Percentiles rank a stretch among this genome's conserved stretches.
These are phyloP conservation scores for Termitomyces sp. DNA, from an alignment of 768 basidiomycete species.

Conservation along the genomic window DNA sequence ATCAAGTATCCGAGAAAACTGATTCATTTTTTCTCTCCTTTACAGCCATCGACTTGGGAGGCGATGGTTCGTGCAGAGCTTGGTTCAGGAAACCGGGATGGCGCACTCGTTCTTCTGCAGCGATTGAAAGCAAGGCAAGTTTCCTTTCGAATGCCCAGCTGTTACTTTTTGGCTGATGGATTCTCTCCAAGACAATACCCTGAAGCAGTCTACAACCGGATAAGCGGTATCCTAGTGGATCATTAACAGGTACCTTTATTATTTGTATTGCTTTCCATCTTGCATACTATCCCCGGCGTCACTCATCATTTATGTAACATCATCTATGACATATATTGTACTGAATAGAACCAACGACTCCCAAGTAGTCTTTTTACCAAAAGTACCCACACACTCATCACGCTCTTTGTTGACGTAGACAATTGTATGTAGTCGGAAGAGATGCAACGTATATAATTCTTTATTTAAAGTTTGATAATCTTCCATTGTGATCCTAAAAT, in stretches of 20 bases:
- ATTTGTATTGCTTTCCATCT: slow-evolving; percentile 7
- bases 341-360: slow-evolving; percentile 9
- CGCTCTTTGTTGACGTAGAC: not conserved
- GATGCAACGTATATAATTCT: not conserved
- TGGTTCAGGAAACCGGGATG: slow-evolving; percentile 66
- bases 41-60: slow-evolving; percentile 89
- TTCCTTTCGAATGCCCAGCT: slow-evolving; percentile 1
- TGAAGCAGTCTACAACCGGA: slow-evolving; percentile 73
- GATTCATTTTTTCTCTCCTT: not conserved
- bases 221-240: slow-evolving; percentile 78
- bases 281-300: slow-evolving; percentile 1
- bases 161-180: not conserved
- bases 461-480: slow-evolving; percentile 12
- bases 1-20: not conserved
- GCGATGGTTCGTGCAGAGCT: slow-evolving; percentile 94
- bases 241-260: slow-evolving; percentile 48
- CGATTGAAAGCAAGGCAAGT: slow-evolving; percentile 69
- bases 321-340: slow-evolving; percentile 1
- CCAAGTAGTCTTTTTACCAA: not conserved
- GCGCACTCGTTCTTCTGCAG: slow-evolving; percentile 65
- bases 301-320: slow-evolving; percentile 11
- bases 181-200: slow-evolving; percentile 58
- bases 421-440: not conserved
- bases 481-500: slow-evolving; percentile 20
- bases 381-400: slow-evolving; percentile 2